Conservation (phyloP, 768 basidiomycete species). For the Lentinula boryana region DNA sequence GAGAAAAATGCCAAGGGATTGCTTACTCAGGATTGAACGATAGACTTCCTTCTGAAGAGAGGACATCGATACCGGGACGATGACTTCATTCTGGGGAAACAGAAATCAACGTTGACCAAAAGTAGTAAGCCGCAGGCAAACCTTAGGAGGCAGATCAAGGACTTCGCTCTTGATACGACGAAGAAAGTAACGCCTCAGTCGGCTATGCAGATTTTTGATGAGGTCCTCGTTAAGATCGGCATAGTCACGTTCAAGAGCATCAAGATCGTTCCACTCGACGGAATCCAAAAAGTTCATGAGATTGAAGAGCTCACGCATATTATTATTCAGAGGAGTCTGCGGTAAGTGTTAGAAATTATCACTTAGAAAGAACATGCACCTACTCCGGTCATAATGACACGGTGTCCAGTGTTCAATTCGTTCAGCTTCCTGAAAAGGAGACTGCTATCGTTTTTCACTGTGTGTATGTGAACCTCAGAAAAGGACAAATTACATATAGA, state of each 20-base stretch:
- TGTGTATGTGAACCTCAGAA: conserved; percentile 6
- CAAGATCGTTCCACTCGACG: conserved; percentile 67
- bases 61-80: conserved; percentile 86
- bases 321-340: conserved; percentile 94
- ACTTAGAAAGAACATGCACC: conserved; percentile 14
- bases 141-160: conserved; percentile 87
- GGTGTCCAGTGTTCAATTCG: conserved; percentile 71
- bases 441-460: conserved; percentile 81
- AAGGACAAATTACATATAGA: conserved; percentile 4
- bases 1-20: conserved; percentile 11
- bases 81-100: conserved; percentile 70
- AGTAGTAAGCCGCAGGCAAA: conserved; percentile 19
- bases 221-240: conserved; percentile 75
- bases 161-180: conserved; percentile 93
- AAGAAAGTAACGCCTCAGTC: conserved; percentile 85
- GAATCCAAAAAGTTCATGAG: conserved; percentile 94
- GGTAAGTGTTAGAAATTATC: background rate
- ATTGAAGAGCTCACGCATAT: conserved; percentile 93
- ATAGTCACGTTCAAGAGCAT: conserved; percentile 66
- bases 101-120: background rate
- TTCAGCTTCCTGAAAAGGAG: conserved; percentile 79
- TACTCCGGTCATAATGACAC: conserved; percentile 87
- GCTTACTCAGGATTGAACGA: conserved; percentile 72
- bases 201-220: conserved; percentile 71
- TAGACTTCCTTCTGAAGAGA: conserved; percentile 86